phyloP scores from a whole-genome alignment of 2,329 filamentous ascomycete genomes.

The Elsinoe fawcettii region DNA sequence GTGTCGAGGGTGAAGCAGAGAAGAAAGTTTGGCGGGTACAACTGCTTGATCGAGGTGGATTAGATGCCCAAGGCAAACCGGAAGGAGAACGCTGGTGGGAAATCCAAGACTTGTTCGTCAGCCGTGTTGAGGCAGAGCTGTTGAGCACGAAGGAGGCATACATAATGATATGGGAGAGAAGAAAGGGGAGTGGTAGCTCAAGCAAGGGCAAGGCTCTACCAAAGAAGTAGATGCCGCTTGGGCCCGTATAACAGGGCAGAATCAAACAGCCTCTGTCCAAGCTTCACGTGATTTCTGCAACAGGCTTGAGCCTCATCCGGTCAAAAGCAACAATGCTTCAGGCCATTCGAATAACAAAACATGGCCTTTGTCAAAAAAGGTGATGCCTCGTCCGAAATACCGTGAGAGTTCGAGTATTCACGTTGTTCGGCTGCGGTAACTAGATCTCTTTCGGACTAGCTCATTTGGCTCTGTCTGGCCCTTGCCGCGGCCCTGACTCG shows the following conservation, averaged over 20 bases:
- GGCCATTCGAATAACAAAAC: neutral
- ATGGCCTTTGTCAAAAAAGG: neutral
- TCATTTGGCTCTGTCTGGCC: neutral
- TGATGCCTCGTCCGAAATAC: slow-evolving; percentile 1
- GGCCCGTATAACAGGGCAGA: neutral
- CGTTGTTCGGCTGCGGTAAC: slow-evolving; percentile 5
- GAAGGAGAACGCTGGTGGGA: slow-evolving; percentile 82
- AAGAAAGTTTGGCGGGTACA: slow-evolving; percentile 95
- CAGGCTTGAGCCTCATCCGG: neutral
- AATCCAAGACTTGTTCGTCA: slow-evolving; percentile 88
- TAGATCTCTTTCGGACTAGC: neutral
- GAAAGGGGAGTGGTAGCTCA: slow-evolving; percentile 45
- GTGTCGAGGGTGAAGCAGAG: slow-evolving; percentile 81
- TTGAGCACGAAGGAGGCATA: slow-evolving; percentile 91
- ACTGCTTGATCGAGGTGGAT: slow-evolving; percentile 58
- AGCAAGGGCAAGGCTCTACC: slow-evolving; percentile 32
- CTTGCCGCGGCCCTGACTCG: slow-evolving; percentile 10
- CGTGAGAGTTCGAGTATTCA: neutral
- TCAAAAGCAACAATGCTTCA: neutral
- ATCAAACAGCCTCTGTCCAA: slow-evolving; percentile 10
- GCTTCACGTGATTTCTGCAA: slow-evolving; percentile 2
- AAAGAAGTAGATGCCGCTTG: slow-evolving; percentile 12
- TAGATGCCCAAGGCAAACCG: slow-evolving; percentile 17
- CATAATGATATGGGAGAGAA: slow-evolving; percentile 90
- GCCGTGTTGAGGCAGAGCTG: slow-evolving; percentile 79